Conservation (phyloP, 129 eudicot species). For the Lactuca saligna region DNA sequence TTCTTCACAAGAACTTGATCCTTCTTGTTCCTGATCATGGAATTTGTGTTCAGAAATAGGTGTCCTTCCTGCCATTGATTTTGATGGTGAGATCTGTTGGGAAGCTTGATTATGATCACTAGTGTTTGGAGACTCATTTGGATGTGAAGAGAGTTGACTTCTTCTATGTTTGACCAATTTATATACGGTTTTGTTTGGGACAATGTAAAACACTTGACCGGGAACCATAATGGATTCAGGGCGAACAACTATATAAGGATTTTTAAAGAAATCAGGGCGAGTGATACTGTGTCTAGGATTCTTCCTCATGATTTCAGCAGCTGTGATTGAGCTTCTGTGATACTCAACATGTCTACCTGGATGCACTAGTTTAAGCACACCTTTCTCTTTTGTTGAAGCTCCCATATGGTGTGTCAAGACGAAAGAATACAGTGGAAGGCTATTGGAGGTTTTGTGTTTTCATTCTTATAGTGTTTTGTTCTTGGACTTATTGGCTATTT, state of each 20-base stretch:
- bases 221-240: constrained; percentile 60
- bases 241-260: constrained; percentile 49
- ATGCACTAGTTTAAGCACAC: constrained; percentile 60
- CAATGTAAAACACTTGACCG: constrained; percentile 60
- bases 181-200: constrained; percentile 50
- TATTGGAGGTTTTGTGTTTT: not conserved
- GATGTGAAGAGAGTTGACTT: constrained; percentile 16
- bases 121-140: constrained; percentile 14
- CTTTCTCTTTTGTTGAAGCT: constrained; percentile 40
- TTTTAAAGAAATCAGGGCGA: constrained; percentile 53
- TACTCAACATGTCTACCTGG: constrained; percentile 54
- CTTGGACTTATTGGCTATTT: constrained; percentile 1
- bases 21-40: constrained; percentile 10
- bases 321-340: constrained; percentile 40
- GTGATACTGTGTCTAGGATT: constrained; percentile 65
- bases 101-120: constrained; percentile 1
- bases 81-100: constrained; percentile 21
- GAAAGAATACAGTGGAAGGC: constrained; percentile 21
- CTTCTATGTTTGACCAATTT: constrained; percentile 39
- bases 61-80: constrained; percentile 36
- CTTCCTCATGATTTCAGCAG: constrained; percentile 59
- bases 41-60: constrained; percentile 32
- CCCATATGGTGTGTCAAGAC: constrained; percentile 34
- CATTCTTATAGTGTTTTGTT: constrained; percentile 24
- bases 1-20: constrained; percentile 12